Conservation (phyloP, 2,329 filamentous ascomycete genomes). For the Mariannaea sp. region DNA sequence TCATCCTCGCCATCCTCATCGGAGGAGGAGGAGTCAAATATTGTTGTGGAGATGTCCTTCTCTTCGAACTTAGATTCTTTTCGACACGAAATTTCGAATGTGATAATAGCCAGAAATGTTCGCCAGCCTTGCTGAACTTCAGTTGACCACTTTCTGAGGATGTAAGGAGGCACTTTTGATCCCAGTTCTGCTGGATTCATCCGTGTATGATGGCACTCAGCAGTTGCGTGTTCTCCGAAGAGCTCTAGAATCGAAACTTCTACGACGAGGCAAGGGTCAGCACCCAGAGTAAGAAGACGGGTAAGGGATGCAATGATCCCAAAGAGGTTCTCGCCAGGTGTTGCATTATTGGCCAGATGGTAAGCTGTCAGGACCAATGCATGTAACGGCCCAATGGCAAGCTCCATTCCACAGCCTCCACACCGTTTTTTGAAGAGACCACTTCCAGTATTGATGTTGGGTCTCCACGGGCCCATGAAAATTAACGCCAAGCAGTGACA, state of each 20-base stretch:
- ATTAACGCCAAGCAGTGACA: not conserved
- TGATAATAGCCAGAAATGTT: too few species aligned
- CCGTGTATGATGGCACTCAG: not conserved
- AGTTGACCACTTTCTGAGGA: too few species aligned
- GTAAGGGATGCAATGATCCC: conserved; percentile 14
- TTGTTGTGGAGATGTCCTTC: too few species aligned
- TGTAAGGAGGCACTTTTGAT: too few species aligned
- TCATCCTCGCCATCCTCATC: too few species aligned
- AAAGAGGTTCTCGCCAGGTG: conserved; percentile 22
- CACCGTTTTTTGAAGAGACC: conserved; percentile 1
- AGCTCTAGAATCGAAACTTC: conserved; percentile 17
- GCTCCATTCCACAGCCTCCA: not conserved
- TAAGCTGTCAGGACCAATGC: conserved; percentile 12
- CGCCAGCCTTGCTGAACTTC: too few species aligned
- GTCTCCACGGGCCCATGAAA: not conserved
- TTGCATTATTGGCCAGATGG: conserved; percentile 8
- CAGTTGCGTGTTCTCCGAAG: not conserved
- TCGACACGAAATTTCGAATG: too few species aligned
- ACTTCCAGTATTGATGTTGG: not conserved
- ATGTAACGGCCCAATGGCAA: conserved; percentile 6
- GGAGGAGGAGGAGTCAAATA: too few species aligned
- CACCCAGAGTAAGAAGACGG: conserved; percentile 4
- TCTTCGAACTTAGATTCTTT: too few species aligned
- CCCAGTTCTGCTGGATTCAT: too few species aligned
- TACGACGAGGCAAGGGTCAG: not conserved